phyloP scores from a whole-genome alignment of 2,329 filamentous ascomycete species.

The Alternaria rosae region DNA sequence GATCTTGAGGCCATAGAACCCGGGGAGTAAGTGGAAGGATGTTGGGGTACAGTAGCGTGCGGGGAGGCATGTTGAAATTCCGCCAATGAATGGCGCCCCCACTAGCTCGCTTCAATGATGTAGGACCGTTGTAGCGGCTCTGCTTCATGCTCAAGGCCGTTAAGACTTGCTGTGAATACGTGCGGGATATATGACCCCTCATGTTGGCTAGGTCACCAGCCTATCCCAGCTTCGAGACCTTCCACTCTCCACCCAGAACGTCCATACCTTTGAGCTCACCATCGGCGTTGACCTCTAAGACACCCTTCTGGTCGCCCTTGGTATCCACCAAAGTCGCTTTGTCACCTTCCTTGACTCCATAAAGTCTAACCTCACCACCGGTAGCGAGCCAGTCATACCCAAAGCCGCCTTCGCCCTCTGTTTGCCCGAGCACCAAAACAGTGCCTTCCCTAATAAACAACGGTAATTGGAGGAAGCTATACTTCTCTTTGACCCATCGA shows the following conservation, averaged over 20 bases:
- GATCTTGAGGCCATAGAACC: constrained; percentile 20
- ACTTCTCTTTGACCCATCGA: constrained; percentile 54
- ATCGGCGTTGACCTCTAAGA: constrained; percentile 37
- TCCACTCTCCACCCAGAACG: constrained; percentile 46
- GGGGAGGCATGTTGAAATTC: constrained; percentile 29
- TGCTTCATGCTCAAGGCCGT: not conserved
- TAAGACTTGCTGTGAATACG: not conserved
- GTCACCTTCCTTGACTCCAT: constrained; percentile 46
- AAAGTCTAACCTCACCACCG: constrained; percentile 50
- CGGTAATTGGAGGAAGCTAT: constrained; percentile 51
- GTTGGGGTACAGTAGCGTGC: constrained; percentile 29
- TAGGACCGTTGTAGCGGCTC: constrained; percentile 5
- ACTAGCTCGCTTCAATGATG: constrained; percentile 3
- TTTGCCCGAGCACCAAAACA: constrained; percentile 51
- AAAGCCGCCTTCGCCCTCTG: constrained; percentile 49
- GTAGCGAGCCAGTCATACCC: constrained; percentile 52
- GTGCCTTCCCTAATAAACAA: constrained; percentile 52
- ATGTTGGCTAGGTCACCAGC: constrained; percentile 3
- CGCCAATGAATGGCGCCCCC: constrained; percentile 27
- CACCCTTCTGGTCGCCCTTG: constrained; percentile 40
- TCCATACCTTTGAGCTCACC: constrained; percentile 41
- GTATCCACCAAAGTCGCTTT: constrained; percentile 47
- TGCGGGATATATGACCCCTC: constrained; percentile 1
- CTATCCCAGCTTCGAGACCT: constrained; percentile 39
- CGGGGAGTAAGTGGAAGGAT: constrained; percentile 20